Evolutionary conservation across 768 basidiomycete genomes (phyloP).

Genomic region (Crassisporium funariophilum): DNA sequence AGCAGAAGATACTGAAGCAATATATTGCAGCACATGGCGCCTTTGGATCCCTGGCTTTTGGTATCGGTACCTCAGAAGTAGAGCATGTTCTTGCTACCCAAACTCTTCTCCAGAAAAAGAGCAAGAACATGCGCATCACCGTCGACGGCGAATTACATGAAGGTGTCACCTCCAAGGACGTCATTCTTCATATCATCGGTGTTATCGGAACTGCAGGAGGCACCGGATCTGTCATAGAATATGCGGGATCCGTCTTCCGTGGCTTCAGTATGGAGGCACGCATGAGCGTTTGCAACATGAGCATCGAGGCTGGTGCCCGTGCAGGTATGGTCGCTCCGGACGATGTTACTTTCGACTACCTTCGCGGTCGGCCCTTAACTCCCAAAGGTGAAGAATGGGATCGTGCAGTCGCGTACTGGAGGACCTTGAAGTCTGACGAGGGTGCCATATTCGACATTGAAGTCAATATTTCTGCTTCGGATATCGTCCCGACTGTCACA

Average conservation of each 20-base stretch:
- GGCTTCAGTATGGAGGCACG: constrained; percentile 88
- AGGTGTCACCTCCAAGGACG: constrained; percentile 88
- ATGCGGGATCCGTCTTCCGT: constrained; percentile 86
- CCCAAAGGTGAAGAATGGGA: constrained; percentile 89
- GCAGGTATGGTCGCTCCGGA: constrained; percentile 94
- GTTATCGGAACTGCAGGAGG: constrained; percentile 93
- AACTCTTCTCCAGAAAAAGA: constrained; percentile 83
- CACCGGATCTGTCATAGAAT: constrained; percentile 90
- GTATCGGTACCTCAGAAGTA: constrained; percentile 92
- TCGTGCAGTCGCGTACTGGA: constrained; percentile 83
- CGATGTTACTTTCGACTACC: constrained; percentile 83
- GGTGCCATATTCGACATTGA: constrained; percentile 86
- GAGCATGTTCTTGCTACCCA: constrained; percentile 95
- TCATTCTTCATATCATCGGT: constrained; percentile 89
- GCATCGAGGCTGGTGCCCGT: constrained; percentile 90
- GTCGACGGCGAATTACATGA: constrained; percentile 81
- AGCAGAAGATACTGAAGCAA: constrained; percentile 1
- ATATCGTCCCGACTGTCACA: constrained; percentile 88
- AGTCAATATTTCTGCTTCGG: constrained; percentile 76
- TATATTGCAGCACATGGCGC: constrained; percentile 74
- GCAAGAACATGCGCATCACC: constrained; percentile 90
- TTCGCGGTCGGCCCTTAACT: constrained; percentile 76
- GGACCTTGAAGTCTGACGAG: constrained; percentile 74
- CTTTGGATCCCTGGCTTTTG: constrained; percentile 90
- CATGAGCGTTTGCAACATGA: constrained; percentile 94